Evolutionary conservation across 73 alveolate genomes (phyloP), one percentile per base, ranked within the genome.

Genomic region (Effrenium voratum): DNA sequence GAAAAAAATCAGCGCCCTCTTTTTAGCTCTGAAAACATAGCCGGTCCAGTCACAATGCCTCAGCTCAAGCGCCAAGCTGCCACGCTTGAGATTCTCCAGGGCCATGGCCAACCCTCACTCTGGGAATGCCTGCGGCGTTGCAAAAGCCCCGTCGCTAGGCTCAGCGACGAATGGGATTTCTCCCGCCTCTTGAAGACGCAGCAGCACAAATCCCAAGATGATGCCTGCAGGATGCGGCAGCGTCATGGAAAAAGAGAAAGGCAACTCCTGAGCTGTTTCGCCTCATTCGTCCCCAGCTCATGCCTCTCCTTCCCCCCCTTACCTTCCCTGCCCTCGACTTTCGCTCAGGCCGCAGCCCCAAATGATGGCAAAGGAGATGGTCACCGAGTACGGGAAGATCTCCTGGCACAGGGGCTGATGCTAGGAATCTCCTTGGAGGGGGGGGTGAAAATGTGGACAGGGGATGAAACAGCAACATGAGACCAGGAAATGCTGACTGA

Each of bases 131-230:
- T n/a, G n/a, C n/a, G n/a, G n/a, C n/a, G n/a, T n/a, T n/a, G n/a
- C n/a, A n/a, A n/a, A n/a, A n/a, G n/a, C n/a, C n/a, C n/a, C n/a
- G n/a, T n/a, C n/a, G n/a, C n/a, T n/a, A n/a, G n/a, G n/a, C n/a
- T n/a, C n/a, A n/a, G n/a, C n/a, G n/a, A n/a, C n/a, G 52, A 73
- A n/a, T 30, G 59, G 28, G 44, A 28, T 34, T 26, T 16, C 49
- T 2, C 50, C 47, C 34, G 50, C 94, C 94, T 85, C 94, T 60
- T 85, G 94, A 55, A 85, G 94, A 60, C 94, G 94, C n/a, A 85
- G 94, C 94, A 85, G 94, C 44, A 85, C 94, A 45, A 85, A 85
- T 41, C 94, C 94, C 81, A 85, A 40, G 81, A 85, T 85, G 81
- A 85, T 85, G 94, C 94, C 94, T 85, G 63, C 16, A 44, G 0